Base-by-base conservation (phyloP, 805 yeast species). In the Saccharomyces mikatae region DNA sequence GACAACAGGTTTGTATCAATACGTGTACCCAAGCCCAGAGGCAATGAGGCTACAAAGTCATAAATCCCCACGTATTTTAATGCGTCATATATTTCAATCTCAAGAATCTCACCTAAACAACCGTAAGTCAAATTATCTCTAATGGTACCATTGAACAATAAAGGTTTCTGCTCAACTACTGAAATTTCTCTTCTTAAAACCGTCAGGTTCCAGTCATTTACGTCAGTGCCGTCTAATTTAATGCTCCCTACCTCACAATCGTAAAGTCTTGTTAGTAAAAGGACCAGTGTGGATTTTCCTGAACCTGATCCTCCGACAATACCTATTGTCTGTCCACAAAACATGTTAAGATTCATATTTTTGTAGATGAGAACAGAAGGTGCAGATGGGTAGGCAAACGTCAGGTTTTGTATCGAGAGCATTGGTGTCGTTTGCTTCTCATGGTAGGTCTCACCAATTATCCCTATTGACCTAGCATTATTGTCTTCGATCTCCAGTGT, bases 271-370 rank as follows among this genome's bases (percentile, higher is more conserved):
- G 83, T 68, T 0, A 91, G 58, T 11, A 91, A 60, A 1, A 77
- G 73, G 0, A 82, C 70, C 1, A 92, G 57, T 0, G 98, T 89
- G 0, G 97, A 86, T 68, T 94, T 94, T 0, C 99, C 99, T 13
- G 86, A 79, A 0, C 99, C 99, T 1, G 97, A 88, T 36, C 80
- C 82, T 0, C 99, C 99, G 2, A 84, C 80, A 1, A 94, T 68
- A 0, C 88, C 94, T 22, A 86, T 73, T 0, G 80, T 73, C 54
- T 81, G 80, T 21, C 80, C 79, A 10, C 71, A 61, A 0, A 62
- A 29, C 1, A 91, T 65, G 0, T 55, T 47, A 31, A 86, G 70
- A 9, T 69, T 67, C 6, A 87, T 60, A 30, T 76, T 61, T 1
- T 71, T 68, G 31, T 86, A 72, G 2, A 79, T 71, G 6, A 53